Evolutionary conservation across 2,329 filamentous ascomycete genomes (phyloP).

Genomic region (Penicillium sp.): DNA sequence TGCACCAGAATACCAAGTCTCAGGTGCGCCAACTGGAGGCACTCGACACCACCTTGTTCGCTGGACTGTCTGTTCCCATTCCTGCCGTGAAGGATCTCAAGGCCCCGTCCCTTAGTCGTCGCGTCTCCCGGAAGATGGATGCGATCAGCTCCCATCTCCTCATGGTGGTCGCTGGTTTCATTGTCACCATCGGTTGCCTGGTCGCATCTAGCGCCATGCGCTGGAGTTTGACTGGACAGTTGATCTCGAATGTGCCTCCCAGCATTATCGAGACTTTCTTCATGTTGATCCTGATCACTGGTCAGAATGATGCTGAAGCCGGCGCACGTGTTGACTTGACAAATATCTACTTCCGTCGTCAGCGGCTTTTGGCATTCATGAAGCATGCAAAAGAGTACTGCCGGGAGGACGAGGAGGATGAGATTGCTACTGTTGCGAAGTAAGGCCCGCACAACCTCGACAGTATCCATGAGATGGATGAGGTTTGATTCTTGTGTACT

Average conservation of each 20-base stretch:
- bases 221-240: constrained; percentile 38
- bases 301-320: constrained; percentile 34
- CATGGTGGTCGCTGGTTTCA: constrained; percentile 29
- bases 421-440: neutral
- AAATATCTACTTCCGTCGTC: constrained; percentile 26
- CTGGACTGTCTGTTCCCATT: constrained; percentile 3
- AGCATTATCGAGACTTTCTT: constrained; percentile 41
- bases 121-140: constrained; percentile 27
- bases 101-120: constrained; percentile 20
- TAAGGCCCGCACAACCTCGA: neutral
- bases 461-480: neutral
- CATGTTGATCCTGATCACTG: constrained; percentile 37
- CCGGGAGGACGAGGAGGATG: neutral
- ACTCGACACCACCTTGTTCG: constrained; percentile 16
- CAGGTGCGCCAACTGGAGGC: constrained; percentile 18
- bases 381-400: neutral
- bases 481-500: neutral
- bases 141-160: constrained; percentile 32
- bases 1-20: constrained; percentile 22
- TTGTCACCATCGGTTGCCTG: constrained; percentile 33
- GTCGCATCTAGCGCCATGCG: constrained; percentile 32
- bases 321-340: constrained; percentile 24
- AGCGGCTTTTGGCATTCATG: constrained; percentile 17
- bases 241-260: constrained; percentile 40
- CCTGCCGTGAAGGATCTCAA: constrained; percentile 2